A percentile compares a stretch with the other conserved stretches of the same genome.
Conservation (phyloP, 768 basidiomycete genomes). For the Boletus huronensis region DNA sequence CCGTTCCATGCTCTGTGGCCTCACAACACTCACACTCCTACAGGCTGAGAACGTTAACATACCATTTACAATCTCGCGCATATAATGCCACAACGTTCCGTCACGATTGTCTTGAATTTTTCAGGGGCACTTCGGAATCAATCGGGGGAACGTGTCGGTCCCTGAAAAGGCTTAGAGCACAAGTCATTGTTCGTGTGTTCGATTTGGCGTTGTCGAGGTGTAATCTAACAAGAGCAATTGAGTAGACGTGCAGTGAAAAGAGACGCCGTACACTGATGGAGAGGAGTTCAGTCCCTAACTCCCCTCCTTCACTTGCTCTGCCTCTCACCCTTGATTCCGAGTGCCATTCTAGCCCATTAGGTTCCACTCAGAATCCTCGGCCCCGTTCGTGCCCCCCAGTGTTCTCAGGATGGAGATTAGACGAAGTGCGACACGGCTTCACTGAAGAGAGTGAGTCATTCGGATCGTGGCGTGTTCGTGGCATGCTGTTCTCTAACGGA, state of each 20-base stretch:
- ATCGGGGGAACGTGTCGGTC: not conserved
- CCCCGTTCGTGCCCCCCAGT: conserved; percentile 1
- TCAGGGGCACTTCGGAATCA: not conserved
- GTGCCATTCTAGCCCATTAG: not conserved
- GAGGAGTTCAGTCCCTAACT: not conserved
- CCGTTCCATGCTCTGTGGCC: not conserved
- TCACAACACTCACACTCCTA: not conserved
- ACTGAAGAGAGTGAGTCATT: not conserved
- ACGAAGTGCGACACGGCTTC: not conserved
- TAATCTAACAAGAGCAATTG: not conserved
- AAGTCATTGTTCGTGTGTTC: conserved; percentile 1
- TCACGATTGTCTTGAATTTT: not conserved
- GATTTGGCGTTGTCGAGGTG: not conserved
- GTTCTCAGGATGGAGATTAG: not conserved
- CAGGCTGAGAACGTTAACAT: not conserved
- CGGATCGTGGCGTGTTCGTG: not conserved
- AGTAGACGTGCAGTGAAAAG: not conserved
- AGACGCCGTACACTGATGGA: not conserved
- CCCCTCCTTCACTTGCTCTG: not conserved
- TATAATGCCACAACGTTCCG: not conserved
- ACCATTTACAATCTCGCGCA: not conserved
- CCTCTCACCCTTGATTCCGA: not conserved
- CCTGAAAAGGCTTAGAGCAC: not conserved
- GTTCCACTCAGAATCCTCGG: not conserved
- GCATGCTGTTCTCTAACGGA: too few species aligned